A percentile compares a stretch with the other conserved stretches of the same genome.
Conservation (phyloP, 163 green algal species). For the Botryococcus braunii region DNA sequence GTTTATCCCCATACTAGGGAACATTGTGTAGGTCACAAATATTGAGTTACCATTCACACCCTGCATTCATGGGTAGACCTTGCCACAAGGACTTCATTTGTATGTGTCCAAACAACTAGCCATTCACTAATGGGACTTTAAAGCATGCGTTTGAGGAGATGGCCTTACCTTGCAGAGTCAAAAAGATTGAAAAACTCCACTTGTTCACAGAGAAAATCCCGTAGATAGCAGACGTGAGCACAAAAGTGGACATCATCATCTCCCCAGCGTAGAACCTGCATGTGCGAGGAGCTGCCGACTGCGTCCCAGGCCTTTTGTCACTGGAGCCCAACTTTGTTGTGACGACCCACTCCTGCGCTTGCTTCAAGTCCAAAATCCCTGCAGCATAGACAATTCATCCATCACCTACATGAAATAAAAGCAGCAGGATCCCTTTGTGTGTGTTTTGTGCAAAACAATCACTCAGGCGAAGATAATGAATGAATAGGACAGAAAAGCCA, state of each 20-base stretch:
- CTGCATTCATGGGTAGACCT: neutral
- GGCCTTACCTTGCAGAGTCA: slow-evolving; percentile 50
- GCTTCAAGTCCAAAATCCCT: slow-evolving; percentile 62
- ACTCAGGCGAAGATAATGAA: too few species aligned
- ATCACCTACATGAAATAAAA: too few species aligned
- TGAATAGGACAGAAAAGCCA: too few species aligned
- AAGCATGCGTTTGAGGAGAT: too few species aligned
- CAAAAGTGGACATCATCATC: slow-evolving; percentile 49
- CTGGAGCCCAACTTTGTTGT: slow-evolving; percentile 71
- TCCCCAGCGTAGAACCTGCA: slow-evolving; percentile 45
- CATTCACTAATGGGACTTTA: neutral
- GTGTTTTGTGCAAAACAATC: too few species aligned
- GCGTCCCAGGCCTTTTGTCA: slow-evolving; percentile 47
- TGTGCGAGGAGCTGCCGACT: slow-evolving; percentile 7
- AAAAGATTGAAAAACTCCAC: slow-evolving; percentile 63
- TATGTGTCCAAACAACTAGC: neutral
- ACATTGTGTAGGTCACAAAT: too few species aligned
- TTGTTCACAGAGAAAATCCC: slow-evolving; percentile 55
- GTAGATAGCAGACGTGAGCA: slow-evolving; percentile 47
- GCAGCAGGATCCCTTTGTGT: too few species aligned
- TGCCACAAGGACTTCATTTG: neutral
- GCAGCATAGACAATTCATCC: too few species aligned
- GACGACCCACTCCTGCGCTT: slow-evolving; percentile 76
- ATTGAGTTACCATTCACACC: too few species aligned
- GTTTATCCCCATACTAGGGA: too few species aligned